Percentiles rank a stretch among this genome's conserved stretches.
Evolutionary conservation across 768 basidiomycete species (phyloP).

Genomic region (Tricholoma furcatifolium): DNA sequence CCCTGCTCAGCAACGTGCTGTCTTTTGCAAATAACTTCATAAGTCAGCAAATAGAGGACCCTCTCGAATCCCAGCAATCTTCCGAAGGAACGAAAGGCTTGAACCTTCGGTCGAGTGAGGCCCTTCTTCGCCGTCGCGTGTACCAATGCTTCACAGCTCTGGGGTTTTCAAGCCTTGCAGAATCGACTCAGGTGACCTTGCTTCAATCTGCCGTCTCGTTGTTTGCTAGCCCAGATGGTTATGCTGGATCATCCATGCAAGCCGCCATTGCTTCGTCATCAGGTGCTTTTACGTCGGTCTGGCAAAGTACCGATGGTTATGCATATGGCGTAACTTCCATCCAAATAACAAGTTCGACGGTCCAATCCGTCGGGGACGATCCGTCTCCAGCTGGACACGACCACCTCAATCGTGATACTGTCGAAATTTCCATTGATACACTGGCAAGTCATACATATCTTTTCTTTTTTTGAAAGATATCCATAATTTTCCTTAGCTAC

Average conservation of each 20-base stretch:
- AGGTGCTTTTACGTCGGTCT: slow-evolving; percentile 81
- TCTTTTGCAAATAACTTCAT: slow-evolving; percentile 85
- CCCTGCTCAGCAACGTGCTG: slow-evolving; percentile 86
- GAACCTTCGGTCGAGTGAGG: slow-evolving; percentile 74
- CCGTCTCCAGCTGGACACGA: slow-evolving; percentile 37
- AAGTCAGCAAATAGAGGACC: slow-evolving; percentile 67
- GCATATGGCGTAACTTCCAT: slow-evolving; percentile 86
- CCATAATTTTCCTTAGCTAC: slow-evolving; percentile 44
- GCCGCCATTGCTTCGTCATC: slow-evolving; percentile 87
- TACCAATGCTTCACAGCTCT: slow-evolving; percentile 88
- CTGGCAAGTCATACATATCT: slow-evolving; percentile 49
- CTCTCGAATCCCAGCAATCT: slow-evolving; percentile 37
- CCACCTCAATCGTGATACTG: slow-evolving; percentile 69
- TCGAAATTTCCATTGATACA: slow-evolving; percentile 77
- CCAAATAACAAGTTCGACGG: slow-evolving; percentile 48
- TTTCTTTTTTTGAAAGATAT: neutral
- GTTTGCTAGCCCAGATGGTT: slow-evolving; percentile 87
- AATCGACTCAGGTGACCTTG: slow-evolving; percentile 77
- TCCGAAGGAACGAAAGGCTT: slow-evolving; percentile 40
- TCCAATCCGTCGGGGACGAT: slow-evolving; percentile 31
- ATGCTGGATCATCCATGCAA: slow-evolving; percentile 81
- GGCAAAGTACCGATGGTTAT: slow-evolving; percentile 87
- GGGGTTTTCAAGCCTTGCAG: slow-evolving; percentile 76
- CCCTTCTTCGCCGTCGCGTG: slow-evolving; percentile 78
- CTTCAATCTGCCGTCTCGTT: slow-evolving; percentile 78